Percentiles rank a stretch among this genome's conserved stretches.
These are phyloP conservation scores for Fusarium miscanthi DNA, from an alignment of 2,329 filamentous ascomycete genomes.

Conservation along the genomic window DNA sequence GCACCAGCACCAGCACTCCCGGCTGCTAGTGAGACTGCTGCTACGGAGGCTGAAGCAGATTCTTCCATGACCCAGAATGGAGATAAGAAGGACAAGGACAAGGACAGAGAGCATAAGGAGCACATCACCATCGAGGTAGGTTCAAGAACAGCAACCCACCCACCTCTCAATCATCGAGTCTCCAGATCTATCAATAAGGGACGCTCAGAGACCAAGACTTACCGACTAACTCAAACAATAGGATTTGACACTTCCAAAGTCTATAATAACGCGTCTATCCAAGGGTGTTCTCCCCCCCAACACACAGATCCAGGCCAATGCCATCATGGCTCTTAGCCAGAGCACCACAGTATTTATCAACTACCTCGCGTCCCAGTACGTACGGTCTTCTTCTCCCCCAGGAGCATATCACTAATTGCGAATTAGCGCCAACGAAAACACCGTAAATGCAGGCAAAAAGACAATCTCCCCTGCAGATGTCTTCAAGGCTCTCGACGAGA, in stretches of 20 bases:
- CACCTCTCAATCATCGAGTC: background rate
- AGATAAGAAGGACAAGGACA: constrained; percentile 49
- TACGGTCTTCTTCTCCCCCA: constrained; percentile 26
- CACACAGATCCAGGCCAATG: constrained; percentile 86
- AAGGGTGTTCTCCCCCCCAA: constrained; percentile 84
- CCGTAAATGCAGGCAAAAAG: constrained; percentile 75
- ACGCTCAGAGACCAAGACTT: background rate
- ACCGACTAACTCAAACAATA: constrained; percentile 46
- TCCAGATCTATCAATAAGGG: background rate
- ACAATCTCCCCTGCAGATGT: constrained; percentile 82
- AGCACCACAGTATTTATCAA: constrained; percentile 87
- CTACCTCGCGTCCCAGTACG: constrained; percentile 80
- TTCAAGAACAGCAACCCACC: background rate
- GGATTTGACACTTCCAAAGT: constrained; percentile 83
- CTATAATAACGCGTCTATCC: constrained; percentile 81
- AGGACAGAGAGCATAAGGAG: constrained; percentile 48
- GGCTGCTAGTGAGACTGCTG: constrained; percentile 5
- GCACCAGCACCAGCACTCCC: constrained; percentile 18
- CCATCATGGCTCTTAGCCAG: constrained; percentile 81
- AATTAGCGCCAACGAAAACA: constrained; percentile 77
- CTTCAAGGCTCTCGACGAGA: constrained; percentile 79
- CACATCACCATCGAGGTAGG: constrained; percentile 65
- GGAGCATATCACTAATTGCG: constrained; percentile 4
- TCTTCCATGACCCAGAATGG: constrained; percentile 38
- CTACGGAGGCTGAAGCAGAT: constrained; percentile 14